Percentiles rank a stretch among this genome's conserved stretches.
These are phyloP conservation scores for Sarocladium brachiariae DNA, from an alignment of 2,329 filamentous ascomycete genomes.

Conservation along the genomic window DNA sequence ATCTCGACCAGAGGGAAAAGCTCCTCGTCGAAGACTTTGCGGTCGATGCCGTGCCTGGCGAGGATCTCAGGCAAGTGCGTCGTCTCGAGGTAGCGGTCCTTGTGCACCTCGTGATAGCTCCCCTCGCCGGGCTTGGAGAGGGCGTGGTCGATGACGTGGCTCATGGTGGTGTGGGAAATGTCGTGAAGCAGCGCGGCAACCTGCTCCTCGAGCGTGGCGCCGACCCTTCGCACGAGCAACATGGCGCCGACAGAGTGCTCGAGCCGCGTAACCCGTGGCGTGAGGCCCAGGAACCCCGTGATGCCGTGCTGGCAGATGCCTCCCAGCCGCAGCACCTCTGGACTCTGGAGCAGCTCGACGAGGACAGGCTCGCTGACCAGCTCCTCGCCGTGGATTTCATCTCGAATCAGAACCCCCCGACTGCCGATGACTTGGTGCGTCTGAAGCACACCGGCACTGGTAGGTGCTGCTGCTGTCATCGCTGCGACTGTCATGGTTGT, in stretches of 20 bases:
- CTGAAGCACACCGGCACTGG: too few species aligned
- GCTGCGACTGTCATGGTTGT: too few species aligned
- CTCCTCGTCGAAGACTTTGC: slow-evolving; percentile 27
- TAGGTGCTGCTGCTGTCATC: too few species aligned
- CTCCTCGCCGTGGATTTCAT: slow-evolving; percentile 28
- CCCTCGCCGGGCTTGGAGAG: slow-evolving; percentile 27
- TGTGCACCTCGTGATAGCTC: slow-evolving; percentile 34
- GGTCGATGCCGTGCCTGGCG: slow-evolving; percentile 22
- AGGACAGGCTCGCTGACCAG: slow-evolving; percentile 28
- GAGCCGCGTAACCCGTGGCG: slow-evolving; percentile 27
- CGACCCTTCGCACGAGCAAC: slow-evolving; percentile 28
- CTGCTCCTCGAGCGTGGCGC: slow-evolving; percentile 28
- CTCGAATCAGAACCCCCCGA: slow-evolving; percentile 18
- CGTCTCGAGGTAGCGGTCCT: slow-evolving; percentile 26
- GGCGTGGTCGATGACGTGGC: slow-evolving; percentile 32
- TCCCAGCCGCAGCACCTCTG: slow-evolving; percentile 24
- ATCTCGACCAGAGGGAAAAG: slow-evolving; percentile 30
- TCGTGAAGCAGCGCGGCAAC: slow-evolving; percentile 32
- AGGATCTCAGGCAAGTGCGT: slow-evolving; percentile 28
- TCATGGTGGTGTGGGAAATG: slow-evolving; percentile 31
- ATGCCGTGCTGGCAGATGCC: slow-evolving; percentile 31
- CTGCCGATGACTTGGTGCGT: too few species aligned
- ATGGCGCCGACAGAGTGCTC: slow-evolving; percentile 34
- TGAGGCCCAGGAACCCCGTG: slow-evolving; percentile 26
- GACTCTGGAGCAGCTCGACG: slow-evolving; percentile 26